Base-by-base conservation (phyloP, 768 basidiomycete species). In the Nidularia sp. region DNA sequence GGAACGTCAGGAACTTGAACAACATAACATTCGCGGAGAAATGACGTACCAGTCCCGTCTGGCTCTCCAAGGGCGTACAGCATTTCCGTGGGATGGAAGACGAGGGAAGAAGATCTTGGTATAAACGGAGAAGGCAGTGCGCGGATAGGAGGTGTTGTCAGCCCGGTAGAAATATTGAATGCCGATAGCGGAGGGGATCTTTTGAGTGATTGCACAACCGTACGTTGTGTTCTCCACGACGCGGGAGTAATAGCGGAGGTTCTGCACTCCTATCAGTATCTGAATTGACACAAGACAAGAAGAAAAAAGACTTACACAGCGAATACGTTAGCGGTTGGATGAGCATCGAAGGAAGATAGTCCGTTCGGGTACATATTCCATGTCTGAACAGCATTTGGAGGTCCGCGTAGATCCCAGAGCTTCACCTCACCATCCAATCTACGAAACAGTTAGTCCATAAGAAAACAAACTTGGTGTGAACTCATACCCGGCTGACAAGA, bases 361-460 rank as follows among this genome's bases (percentile, higher is more conserved):
- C 94, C 93, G 32, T 83, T 69, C 1, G 81, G 79, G 57, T 87
- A 82, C 22, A 83, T 64, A 36, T 86, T 77, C 78, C 88, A 84
- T 36, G 80, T 78, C 47, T 82, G 74, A 9, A 81, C 62, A 4
- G 90, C 78, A 32, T 66, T 68, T 43, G 88, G 82, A 2, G 75
- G 58, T 13, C 80, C 77, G 50, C 97, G 85, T 32, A 90, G 71
- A 67, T 99, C 97, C 87, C 94, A 98, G 6, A 98, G 69, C 60
- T 89, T 89, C 41, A 97, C 87, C 60, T 90, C 85, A 0, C 97
- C 97, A 61, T 91, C 88, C 64, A 92, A 67, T 60, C 97, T 98
- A 59, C 13, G 39, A 41, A 54, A 49, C 43, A 25, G 34, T 18
- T 3, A 50, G 32, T 36, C 34, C 22, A 36, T 35, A 29, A 22